Base-by-base conservation (phyloP, 2,329 filamentous ascomycete species). In the Pseudogymnoascus pannorum region DNA sequence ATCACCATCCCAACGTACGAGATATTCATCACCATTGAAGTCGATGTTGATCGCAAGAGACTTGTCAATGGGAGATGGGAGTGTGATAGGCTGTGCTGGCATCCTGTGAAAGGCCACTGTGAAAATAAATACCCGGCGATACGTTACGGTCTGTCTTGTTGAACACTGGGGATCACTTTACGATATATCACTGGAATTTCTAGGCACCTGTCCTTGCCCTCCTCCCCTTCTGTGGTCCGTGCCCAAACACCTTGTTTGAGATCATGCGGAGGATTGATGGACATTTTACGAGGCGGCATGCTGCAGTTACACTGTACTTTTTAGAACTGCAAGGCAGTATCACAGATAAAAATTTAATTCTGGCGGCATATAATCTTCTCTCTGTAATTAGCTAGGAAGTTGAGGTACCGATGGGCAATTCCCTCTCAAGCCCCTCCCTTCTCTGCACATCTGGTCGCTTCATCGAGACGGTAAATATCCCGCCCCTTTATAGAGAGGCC, bases 401-500 rank as follows among this genome's bases (percentile, higher is more conserved):
- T 48, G 6, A 24, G 8, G 20, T 20, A 26, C 12, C 42, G 4
- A 22, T 1, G 9, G 11, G 4, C 5, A 8, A 12, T 20, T 51
- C 11, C 3, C 14, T 16, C 16, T 51, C 44, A 54, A 12, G 2
- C n/a, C 12, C n/a, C 26, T 29, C n/a, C 24, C 44, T 54, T 8
- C 24, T 31, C 44, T 24, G 24, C 26, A 18, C 24, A 9, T 31
- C n/a, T 54, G 29, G 8, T 18, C n/a, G 44, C 44, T 29, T 54
- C 44, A 7, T 14, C 57, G 9, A 58, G 29, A 29, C 40, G 22
- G 31, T 36, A 58, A 14, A 58, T 58, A 58, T 58, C 57, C 14
- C 57, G 57, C 9, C 42, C 57, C 57, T 58, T 58, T 29, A 58
- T 40, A 26, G 36, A 58, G 29, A 58, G 31, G n/a, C 29, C 57